Base-by-base conservation (phyloP, 2,329 filamentous ascomycete genomes). In the Thelonectria rubi region DNA sequence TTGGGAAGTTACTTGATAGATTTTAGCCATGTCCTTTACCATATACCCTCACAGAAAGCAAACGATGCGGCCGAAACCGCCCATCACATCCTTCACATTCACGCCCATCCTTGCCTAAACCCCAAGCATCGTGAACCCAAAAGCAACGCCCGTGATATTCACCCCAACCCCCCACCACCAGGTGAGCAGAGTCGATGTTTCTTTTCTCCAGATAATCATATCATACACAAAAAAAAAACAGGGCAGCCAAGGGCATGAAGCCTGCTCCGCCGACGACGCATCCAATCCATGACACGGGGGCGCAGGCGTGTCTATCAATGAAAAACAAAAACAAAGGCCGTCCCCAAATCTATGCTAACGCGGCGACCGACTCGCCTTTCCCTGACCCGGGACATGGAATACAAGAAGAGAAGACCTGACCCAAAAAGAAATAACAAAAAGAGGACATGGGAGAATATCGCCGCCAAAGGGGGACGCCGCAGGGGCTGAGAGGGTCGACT, bases 351-450 rank as follows among this genome's bases (percentile, higher is more conserved):
- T 62, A 58, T 61, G 48, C 37, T 56, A 24, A 56, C 55, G 56
- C 45, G 54, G 48, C 57, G 52, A 63, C 61, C 48, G 57, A 49
- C 52, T 60, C 60, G 48, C 58, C 48, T 57, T 24, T 53, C 53
- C 53, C 54, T 55, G 46, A 14, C 53, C 53, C 48, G 49, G 14
- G 43, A 55, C 60, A 55, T 63, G 46, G 55, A 47, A 59, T 59
- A 55, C 55, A 63, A 55, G 55, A 63, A 53, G 42, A 43, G 53
- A 53, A 61, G 50, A 43, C 24, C 34, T 43, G 32, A 48, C 52
- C 43, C 49, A 55, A 42, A 54, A 37, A 34, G 55, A 40, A 48
- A 59, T n/a, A 48, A 24, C 20, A 59, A 52, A 20, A 15, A 37
- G 34, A 37, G 34, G 34, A 43, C 45, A 58, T 37, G 20, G 18